Conservation (phyloP, 2,329 filamentous ascomycete species). For the Fusarium siculi region DNA sequence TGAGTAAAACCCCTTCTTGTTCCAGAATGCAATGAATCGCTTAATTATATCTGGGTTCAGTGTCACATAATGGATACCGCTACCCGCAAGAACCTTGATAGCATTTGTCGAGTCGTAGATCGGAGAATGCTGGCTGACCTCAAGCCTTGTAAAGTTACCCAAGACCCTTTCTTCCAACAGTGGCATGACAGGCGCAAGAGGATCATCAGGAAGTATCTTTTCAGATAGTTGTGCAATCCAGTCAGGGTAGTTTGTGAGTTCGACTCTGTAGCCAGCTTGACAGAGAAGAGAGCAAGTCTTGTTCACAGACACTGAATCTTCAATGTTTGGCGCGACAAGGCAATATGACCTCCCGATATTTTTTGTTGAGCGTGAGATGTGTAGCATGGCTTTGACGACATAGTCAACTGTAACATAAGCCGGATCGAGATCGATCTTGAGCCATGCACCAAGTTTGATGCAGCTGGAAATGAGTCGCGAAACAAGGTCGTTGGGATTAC, state of each 20-base stretch:
- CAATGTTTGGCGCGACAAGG: not conserved
- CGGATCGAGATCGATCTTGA: not conserved
- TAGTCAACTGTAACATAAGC: not conserved
- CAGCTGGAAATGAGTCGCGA: conserved; percentile 1
- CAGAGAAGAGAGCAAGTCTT: not conserved
- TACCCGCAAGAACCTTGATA: not conserved
- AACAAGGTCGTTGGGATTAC: conserved; percentile 5
- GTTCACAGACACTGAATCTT: not conserved
- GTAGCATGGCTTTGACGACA: not conserved
- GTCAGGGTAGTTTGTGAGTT: not conserved
- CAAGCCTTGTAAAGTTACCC: not conserved
- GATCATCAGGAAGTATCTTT: not conserved
- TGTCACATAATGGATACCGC: not conserved
- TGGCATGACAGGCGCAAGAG: not conserved
- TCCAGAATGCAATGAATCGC: not conserved
- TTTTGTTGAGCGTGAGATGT: not conserved
- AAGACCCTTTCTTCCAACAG: not conserved
- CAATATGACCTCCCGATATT: not conserved
- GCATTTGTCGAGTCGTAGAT: not conserved
- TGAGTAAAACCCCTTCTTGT: not conserved
- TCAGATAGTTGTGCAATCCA: not conserved
- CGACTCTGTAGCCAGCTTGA: not conserved
- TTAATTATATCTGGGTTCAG: not conserved
- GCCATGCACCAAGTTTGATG: conserved; percentile 1
- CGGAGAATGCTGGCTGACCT: conserved; percentile 1